Evolutionary conservation across 2,329 filamentous ascomycete species (phyloP).

Genomic region (Stagonosporopsis tanaceti): DNA sequence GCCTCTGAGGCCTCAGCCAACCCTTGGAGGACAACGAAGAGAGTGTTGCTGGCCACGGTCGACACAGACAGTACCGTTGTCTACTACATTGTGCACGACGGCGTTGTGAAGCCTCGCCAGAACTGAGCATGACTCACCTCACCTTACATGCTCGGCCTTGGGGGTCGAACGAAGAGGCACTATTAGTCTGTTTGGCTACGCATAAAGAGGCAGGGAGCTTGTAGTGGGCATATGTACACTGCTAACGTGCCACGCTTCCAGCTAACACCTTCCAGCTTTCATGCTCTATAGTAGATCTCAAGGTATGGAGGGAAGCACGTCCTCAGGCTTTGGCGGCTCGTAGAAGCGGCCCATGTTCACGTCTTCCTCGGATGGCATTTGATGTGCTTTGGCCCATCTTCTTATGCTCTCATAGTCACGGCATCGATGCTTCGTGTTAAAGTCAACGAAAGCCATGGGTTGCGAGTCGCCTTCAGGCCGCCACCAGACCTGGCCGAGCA

Average conservation of each 20-base stretch:
- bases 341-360: conserved; percentile 54
- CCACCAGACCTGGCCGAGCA: conserved; percentile 69
- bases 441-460: conserved; percentile 66
- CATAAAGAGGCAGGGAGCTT: conserved; percentile 3
- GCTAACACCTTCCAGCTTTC: conserved; percentile 22
- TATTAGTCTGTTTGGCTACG: neutral
- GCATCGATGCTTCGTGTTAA: conserved; percentile 68
- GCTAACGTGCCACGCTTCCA: conserved; percentile 3
- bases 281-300: conserved; percentile 18
- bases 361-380: conserved; percentile 54
- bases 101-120: conserved; percentile 85
- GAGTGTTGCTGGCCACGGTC: conserved; percentile 76
- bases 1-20: conserved; percentile 31
- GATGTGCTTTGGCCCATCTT: conserved; percentile 63
- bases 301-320: conserved; percentile 41
- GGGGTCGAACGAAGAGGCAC: neutral
- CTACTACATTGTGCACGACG: conserved; percentile 86
- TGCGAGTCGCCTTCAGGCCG: conserved; percentile 52
- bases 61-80: conserved; percentile 84
- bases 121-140: conserved; percentile 61
- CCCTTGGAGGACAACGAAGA: conserved; percentile 64
- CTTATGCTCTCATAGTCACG: conserved; percentile 64
- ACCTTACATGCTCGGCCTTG: neutral
- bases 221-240: conserved; percentile 9
- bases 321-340: conserved; percentile 48